Conservation (phyloP, 148 eudicot genomes). For the Bassia scoparia region DNA sequence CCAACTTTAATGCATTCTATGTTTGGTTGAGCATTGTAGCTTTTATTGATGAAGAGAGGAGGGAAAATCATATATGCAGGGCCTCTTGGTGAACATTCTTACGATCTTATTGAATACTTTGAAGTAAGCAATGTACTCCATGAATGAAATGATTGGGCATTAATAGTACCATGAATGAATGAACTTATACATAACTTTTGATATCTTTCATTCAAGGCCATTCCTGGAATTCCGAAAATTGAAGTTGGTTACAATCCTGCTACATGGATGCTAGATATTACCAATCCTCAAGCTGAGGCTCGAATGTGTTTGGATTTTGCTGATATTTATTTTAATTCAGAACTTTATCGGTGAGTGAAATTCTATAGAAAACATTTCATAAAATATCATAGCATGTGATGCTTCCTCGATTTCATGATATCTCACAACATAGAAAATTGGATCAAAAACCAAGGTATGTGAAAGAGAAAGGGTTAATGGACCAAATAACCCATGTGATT, state of each 20-base stretch:
- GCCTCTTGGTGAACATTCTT: constrained; percentile 16
- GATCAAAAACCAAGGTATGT: no score
- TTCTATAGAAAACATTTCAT: neutral
- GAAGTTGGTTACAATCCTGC: constrained; percentile 67
- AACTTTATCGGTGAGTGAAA: constrained; percentile 44
- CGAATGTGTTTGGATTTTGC: constrained; percentile 52
- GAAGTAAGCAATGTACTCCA: constrained; percentile 35
- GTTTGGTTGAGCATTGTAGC: neutral
- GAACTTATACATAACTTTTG: no score
- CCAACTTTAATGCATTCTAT: no score
- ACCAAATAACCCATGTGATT: no score
- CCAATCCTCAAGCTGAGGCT: constrained; percentile 40
- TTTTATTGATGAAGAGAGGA: constrained; percentile 25
- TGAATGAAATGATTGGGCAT: no score
- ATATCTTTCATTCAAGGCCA: constrained; percentile 34
- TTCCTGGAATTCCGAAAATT: constrained; percentile 55
- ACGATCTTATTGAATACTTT: constrained; percentile 60
- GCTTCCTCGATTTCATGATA: no score
- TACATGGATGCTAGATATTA: constrained; percentile 80
- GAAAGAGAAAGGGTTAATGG: no score
- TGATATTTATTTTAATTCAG: constrained; percentile 44
- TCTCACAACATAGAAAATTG: no score
- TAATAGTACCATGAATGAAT: no score
- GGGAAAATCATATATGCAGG: constrained; percentile 24
- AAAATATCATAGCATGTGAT: no score